These are phyloP conservation scores for Trametes pubescens DNA, from an alignment of 1,284 basidiomycete genomes.

Conservation along the genomic window DNA sequence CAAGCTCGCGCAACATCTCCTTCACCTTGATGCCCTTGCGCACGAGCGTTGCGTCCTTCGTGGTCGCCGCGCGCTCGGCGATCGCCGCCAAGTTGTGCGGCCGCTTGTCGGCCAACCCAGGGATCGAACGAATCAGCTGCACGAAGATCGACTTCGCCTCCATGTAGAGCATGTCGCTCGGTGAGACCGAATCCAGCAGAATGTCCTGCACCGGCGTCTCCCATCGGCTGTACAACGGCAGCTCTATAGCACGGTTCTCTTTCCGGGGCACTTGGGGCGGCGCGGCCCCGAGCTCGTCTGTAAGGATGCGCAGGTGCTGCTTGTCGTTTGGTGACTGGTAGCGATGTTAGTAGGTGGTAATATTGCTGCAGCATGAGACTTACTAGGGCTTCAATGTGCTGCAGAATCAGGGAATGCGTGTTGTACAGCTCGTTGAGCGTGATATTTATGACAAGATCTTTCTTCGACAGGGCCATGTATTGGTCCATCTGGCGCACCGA, in stretches of 20 bases:
- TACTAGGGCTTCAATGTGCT: constrained; percentile 95
- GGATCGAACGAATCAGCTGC: constrained; percentile 95
- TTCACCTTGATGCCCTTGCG: constrained; percentile 99
- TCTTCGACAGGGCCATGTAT: constrained; percentile 99
- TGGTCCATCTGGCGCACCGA: constrained; percentile 89
- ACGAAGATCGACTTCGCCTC: constrained; percentile 99
- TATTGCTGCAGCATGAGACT: constrained; percentile 42
- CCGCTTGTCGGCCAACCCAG: constrained; percentile 81
- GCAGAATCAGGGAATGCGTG: constrained; percentile 93
- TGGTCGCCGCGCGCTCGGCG: constrained; percentile 95
- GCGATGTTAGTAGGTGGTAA: constrained; percentile 11
- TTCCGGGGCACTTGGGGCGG: constrained; percentile 96
- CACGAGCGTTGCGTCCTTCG: constrained; percentile 95
- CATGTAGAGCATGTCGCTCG: constrained; percentile 99
- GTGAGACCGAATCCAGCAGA: constrained; percentile 97
- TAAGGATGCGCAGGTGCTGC: constrained; percentile 94
- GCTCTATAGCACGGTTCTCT: constrained; percentile 94
- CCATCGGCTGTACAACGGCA: constrained; percentile 96
- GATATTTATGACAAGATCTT: constrained; percentile 97
- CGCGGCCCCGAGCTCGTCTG: constrained; percentile 93
- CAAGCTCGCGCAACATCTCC: constrained; percentile 97
- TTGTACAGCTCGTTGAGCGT: constrained; percentile 99
- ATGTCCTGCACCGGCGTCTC: constrained; percentile 99
- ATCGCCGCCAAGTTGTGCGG: constrained; percentile 92
- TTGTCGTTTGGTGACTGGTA: constrained; percentile 94